These are phyloP conservation scores for Endocalyx cinctus DNA, from an alignment of 2,329 filamentous ascomycete species.

Conservation along the genomic window DNA sequence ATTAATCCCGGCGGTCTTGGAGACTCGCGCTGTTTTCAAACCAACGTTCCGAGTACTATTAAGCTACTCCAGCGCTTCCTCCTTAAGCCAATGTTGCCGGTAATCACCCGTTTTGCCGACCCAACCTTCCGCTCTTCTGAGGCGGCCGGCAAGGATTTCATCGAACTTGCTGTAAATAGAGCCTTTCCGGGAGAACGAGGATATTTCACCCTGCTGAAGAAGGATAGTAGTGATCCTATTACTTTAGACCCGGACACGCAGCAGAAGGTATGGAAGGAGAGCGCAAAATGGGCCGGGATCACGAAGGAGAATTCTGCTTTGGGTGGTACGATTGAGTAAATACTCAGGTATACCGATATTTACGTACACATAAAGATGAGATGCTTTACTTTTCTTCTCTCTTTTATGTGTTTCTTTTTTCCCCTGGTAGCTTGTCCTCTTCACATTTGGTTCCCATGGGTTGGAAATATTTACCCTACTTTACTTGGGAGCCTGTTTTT, in stretches of 20 bases:
- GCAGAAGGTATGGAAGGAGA: constrained; percentile 29
- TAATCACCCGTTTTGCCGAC: constrained; percentile 23
- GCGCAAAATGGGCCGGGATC: constrained; percentile 25
- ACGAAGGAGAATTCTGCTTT: constrained; percentile 10
- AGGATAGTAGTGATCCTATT: constrained; percentile 25
- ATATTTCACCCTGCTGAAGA: constrained; percentile 27
- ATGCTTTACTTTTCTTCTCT: too few relatives aligned
- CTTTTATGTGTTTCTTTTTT: too few relatives aligned
- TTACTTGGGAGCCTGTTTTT: too few relatives aligned
- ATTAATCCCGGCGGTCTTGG: constrained; percentile 2
- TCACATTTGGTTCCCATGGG: too few relatives aligned
- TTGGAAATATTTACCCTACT: too few relatives aligned
- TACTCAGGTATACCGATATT: too few relatives aligned
- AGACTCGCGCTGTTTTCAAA: constrained; percentile 16
- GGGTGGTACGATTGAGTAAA: constrained; percentile 6
- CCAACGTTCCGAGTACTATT: constrained; percentile 22
- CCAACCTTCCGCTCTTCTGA: constrained; percentile 22
- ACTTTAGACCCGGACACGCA: constrained; percentile 27
- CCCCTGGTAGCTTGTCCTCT: too few relatives aligned
- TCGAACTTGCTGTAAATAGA: constrained; percentile 11
- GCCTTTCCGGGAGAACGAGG: constrained; percentile 26
- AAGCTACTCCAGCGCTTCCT: constrained; percentile 17
- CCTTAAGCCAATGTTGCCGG: constrained; percentile 13
- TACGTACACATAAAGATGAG: too few relatives aligned
- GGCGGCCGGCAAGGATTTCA: constrained; percentile 18